Evolutionary conservation across 371 early-diverging fungal genomes (phyloP).

Genomic region (Apophysomyces trapeziformis): DNA sequence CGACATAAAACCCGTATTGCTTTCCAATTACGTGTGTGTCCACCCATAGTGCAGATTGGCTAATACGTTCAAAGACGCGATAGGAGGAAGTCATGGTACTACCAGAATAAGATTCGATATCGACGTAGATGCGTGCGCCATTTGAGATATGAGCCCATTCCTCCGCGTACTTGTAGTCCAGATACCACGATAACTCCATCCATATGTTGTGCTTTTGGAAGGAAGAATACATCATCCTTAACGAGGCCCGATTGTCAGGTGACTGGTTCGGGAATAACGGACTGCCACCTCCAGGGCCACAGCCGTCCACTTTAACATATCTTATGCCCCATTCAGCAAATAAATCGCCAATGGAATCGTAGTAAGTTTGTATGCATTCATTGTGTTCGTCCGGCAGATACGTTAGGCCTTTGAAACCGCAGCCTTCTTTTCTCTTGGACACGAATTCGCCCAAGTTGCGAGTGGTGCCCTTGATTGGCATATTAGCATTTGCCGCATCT

Average conservation of each 20-base stretch:
- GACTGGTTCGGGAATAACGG: constrained; percentile 29
- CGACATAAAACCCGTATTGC: constrained; percentile 30
- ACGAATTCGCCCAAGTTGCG: constrained; percentile 24
- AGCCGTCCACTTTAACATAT: constrained; percentile 41
- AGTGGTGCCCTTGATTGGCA: constrained; percentile 22
- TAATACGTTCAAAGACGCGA: constrained; percentile 35
- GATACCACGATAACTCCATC: constrained; percentile 41
- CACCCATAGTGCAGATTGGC: constrained; percentile 29
- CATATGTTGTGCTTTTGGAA: constrained; percentile 32
- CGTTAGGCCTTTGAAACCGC: constrained; percentile 35
- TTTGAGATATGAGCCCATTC: constrained; percentile 33
- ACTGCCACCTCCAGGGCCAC: constrained; percentile 38
- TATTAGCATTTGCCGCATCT: constrained; percentile 30
- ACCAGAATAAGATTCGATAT: constrained; percentile 39
- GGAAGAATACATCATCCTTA: constrained; percentile 26
- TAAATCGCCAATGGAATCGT: constrained; percentile 37
- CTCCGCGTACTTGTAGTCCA: constrained; percentile 29
- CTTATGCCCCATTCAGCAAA: constrained; percentile 35
- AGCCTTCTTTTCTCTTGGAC: constrained; percentile 22
- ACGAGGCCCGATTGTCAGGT: constrained; percentile 31
- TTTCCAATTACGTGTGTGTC: constrained; percentile 22
- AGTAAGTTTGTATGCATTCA: constrained; percentile 26
- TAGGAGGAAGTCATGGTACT: constrained; percentile 32
- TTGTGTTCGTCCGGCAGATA: constrained; percentile 33
- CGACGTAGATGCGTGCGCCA: constrained; percentile 36